Conservation (phyloP, 2,329 filamentous ascomycete genomes). For the Sclerotinia trifoliorum region DNA sequence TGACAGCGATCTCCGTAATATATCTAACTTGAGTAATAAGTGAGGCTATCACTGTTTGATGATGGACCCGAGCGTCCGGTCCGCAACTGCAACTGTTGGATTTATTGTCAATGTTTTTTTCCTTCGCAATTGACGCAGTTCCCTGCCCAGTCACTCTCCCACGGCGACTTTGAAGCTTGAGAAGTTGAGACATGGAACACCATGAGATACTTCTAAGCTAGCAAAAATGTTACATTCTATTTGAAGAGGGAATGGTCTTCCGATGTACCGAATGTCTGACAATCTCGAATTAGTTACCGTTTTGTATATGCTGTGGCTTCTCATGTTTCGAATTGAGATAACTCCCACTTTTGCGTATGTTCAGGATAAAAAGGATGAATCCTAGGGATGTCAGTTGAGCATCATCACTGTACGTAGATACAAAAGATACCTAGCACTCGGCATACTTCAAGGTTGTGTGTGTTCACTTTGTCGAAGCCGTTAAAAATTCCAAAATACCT, state of each 20-base stretch:
- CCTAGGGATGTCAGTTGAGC: conserved; percentile 4
- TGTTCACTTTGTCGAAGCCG: conserved; percentile 7
- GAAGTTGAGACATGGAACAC: not conserved
- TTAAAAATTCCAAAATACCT: not conserved
- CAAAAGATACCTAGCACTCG: not conserved
- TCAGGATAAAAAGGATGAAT: not conserved
- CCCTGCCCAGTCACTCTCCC: not conserved
- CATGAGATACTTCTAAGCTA: not conserved
- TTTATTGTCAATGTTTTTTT: not conserved
- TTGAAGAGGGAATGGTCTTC: conserved; percentile 3
- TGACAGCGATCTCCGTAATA: not conserved
- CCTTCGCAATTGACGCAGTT: not conserved
- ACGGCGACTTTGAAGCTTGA: not conserved
- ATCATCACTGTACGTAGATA: not conserved
- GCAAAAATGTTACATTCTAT: not conserved
- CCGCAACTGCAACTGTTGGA: not conserved
- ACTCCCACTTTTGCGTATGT: not conserved
- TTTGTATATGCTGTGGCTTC: not conserved
- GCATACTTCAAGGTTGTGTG: conserved; percentile 6
- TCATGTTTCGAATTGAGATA: conserved; percentile 13
- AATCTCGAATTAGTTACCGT: not conserved
- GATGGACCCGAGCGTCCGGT: conserved; percentile 5
- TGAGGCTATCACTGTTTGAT: not conserved
- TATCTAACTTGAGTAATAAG: not conserved
- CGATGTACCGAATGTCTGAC: not conserved